These are phyloP conservation scores for Jasminum sambac DNA, from an alignment of 257 asterid genomes.

Conservation along the genomic window DNA sequence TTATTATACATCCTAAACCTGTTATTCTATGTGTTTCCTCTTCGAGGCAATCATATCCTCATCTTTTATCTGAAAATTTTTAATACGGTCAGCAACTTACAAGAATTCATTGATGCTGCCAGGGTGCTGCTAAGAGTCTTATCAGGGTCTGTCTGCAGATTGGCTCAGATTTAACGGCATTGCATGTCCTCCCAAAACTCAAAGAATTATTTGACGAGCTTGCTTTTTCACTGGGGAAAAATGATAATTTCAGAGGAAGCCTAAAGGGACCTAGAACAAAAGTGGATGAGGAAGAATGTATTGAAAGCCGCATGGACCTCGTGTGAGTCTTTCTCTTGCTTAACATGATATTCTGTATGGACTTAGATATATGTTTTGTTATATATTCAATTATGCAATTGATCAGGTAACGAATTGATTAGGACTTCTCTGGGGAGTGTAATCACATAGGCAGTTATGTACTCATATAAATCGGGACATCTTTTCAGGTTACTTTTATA, in stretches of 20 bases:
- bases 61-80: conserved; percentile 11
- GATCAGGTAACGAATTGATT: background rate
- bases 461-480: conserved; percentile 20
- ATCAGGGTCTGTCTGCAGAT: conserved; percentile 79
- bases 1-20: background rate
- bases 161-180: conserved; percentile 79
- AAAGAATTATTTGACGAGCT: conserved; percentile 76
- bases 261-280: conserved; percentile 37
- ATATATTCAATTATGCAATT: background rate
- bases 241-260: conserved; percentile 37
- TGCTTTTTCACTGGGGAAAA: conserved; percentile 75
- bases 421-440: conserved; percentile 15
- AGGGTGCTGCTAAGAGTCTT: conserved; percentile 81
- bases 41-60: background rate
- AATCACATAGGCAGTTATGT: conserved; percentile 16
- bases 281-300: conserved; percentile 46
- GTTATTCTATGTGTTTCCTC: background rate
- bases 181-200: conserved; percentile 82
- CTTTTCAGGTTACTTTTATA: conserved; percentile 73
- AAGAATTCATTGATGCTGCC: conserved; percentile 28
- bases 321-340: conserved; percentile 56
- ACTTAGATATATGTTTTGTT: background rate
- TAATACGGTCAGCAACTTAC: conserved; percentile 15
- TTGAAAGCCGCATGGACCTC: conserved; percentile 71
- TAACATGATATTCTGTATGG: conserved; percentile 8